These are phyloP conservation scores for Bonia amplexicaulis DNA, from an alignment of 176 grass and related monocot genomes.

Conservation along the genomic window DNA sequence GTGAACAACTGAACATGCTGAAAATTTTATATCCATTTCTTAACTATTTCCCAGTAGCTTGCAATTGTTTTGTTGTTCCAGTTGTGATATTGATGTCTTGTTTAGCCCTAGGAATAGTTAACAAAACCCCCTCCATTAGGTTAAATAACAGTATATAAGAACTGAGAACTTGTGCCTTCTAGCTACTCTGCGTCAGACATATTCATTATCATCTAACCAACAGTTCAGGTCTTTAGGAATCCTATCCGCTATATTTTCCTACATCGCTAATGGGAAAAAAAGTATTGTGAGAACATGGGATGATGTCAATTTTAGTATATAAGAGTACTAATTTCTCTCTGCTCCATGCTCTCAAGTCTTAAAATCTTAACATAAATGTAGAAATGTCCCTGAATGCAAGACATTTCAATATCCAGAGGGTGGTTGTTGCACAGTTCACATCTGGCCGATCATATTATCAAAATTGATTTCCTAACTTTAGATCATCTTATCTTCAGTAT, in stretches of 20 bases:
- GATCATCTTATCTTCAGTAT: no score
- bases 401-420: no score
- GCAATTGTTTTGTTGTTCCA: no score
- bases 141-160: constrained; percentile 12
- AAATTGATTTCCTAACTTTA: no score
- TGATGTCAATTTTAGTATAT: background rate
- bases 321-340: background rate
- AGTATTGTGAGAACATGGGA: background rate
- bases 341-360: background rate
- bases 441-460: no score
- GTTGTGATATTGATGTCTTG: no score
- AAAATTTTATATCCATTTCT: no score
- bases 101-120: no score
- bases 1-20: no score
- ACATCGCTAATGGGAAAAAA: background rate
- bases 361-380: background rate
- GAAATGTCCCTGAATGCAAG: background rate
- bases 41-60: no score
- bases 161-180: background rate
- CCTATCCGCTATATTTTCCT: background rate
- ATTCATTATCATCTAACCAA: background rate
- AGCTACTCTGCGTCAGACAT: background rate
- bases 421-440: no score
- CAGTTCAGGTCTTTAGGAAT: background rate
- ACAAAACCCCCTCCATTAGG: background rate